Evolutionary conservation across 2,329 filamentous ascomycete genomes (phyloP).

Genomic region (Knoxdaviesia capensis): DNA sequence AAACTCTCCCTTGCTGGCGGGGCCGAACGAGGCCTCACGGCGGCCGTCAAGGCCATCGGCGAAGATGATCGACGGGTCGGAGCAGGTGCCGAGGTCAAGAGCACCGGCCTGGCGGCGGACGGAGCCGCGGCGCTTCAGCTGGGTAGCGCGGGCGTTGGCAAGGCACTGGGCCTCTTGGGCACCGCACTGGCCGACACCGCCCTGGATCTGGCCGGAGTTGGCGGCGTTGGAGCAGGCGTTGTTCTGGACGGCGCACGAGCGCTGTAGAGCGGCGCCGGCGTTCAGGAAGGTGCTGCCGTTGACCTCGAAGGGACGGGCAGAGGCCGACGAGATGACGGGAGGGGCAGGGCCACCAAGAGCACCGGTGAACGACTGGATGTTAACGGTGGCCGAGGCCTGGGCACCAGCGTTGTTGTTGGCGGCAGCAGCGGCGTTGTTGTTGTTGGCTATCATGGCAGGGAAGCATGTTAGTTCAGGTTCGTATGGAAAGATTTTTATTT

Average conservation of each 20-base stretch:
- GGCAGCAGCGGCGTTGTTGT: neutral
- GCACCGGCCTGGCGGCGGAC: neutral
- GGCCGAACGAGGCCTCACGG: slow-evolving; percentile 19
- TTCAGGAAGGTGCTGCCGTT: slow-evolving; percentile 33
- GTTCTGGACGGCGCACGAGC: slow-evolving; percentile 28
- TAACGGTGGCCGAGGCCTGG: slow-evolving; percentile 7
- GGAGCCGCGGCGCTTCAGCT: neutral
- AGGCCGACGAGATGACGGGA: slow-evolving; percentile 16
- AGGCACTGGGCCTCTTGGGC: slow-evolving; percentile 19
- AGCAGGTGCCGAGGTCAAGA: slow-evolving; percentile 20
- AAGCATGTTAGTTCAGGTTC: too few species aligned
- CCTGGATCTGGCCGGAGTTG: slow-evolving; percentile 18
- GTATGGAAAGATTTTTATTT: too few species aligned
- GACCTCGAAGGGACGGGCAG: slow-evolving; percentile 24
- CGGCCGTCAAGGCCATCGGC: slow-evolving; percentile 23
- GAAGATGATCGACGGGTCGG: slow-evolving; percentile 27
- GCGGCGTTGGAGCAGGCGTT: slow-evolving; percentile 27
- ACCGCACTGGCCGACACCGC: slow-evolving; percentile 16
- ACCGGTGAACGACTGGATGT: slow-evolving; percentile 26
- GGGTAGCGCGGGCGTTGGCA: slow-evolving; percentile 5
- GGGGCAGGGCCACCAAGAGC: slow-evolving; percentile 19
- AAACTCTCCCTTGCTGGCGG: slow-evolving; percentile 21
- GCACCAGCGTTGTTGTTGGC: slow-evolving; percentile 2
- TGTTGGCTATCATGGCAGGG: too few species aligned
- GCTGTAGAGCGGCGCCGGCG: slow-evolving; percentile 21